phyloP scores from a whole-genome alignment of 352 stramenopile species.

The Peronospora belbahrii region DNA sequence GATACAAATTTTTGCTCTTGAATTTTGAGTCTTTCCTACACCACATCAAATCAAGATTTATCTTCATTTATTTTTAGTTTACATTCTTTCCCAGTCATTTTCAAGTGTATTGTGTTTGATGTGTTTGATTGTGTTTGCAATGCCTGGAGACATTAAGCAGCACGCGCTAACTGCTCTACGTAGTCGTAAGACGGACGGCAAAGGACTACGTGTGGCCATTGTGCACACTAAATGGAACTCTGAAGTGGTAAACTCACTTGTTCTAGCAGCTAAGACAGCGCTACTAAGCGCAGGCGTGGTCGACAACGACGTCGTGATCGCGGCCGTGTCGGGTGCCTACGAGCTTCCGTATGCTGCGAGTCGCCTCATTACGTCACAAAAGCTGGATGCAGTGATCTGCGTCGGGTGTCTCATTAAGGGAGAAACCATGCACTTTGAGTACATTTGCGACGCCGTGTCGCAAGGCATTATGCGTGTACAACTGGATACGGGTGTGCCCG shows the following conservation, averaged over 20 bases:
- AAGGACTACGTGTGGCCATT: slow-evolving; percentile 70
- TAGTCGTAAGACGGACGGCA: slow-evolving; percentile 72
- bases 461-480: slow-evolving; percentile 95
- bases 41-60: no score
- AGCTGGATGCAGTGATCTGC: slow-evolving; percentile 94
- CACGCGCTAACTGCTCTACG: slow-evolving; percentile 59
- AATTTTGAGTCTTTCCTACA: no score
- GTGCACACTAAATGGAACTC: slow-evolving; percentile 83
- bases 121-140: no score
- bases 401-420: slow-evolving; percentile 94
- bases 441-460: slow-evolving; percentile 95
- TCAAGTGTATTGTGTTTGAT: no score
- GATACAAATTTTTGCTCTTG: no score
- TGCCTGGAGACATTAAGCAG: slow-evolving; percentile 67
- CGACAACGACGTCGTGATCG: slow-evolving; percentile 58
- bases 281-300: slow-evolving; percentile 52
- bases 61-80: no score
- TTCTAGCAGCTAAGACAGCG: slow-evolving; percentile 52
- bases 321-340: slow-evolving; percentile 91
- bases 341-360: slow-evolving; percentile 95
- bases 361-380: slow-evolving; percentile 83
- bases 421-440: slow-evolving; percentile 99
- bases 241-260: slow-evolving; percentile 70
- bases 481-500: slow-evolving; percentile 83
- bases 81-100: no score